Evolutionary conservation across 1,284 basidiomycete genomes (phyloP), one percentile per base, ranked within the genome.

Genomic region (Dichomitus squalens): DNA sequence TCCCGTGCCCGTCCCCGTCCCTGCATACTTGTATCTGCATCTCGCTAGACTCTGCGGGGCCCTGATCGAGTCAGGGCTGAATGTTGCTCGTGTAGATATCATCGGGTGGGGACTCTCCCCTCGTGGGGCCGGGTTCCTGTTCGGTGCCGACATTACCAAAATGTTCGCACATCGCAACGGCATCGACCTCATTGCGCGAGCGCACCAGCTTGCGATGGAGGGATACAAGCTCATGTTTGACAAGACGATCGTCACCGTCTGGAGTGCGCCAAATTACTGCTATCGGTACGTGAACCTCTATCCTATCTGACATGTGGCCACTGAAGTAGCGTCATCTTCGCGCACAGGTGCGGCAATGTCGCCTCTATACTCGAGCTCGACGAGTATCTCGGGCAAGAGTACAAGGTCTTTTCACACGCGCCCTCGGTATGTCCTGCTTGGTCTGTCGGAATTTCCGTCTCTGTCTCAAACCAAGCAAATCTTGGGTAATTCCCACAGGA

Each of bases 211-310:
- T 23, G 96, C 96, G 3, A 96, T 98, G 90, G 96, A 99, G 73
- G 96, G 96, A 4, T 98, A 93, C 79, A 98, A 98, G 76, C 83
- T 96, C 72, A 98, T 98, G 95, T 98, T 98, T 67, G 95, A 98
- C 72, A 81, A 86, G 58, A 90, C 88, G 36, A 96, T 99, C 65
- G 97, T 99, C 9, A 99, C 97, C 1, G 96, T 99, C 20, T 99
- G 96, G 96, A 95, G 92, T 68, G 97, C 96, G 1, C 96, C 96
- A 3, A 99, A 98, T 74, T 99, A 99, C 72, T 99, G 96, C 75
- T 98, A 99, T 75, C 80, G 95, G 89, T 95, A 62, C 55, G 86
- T 79, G 31, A n/a, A 14, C 38, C 18, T 12, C 20, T 35, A 12
- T 23, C 4, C 16, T n/a, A n/a, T n/a, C n/a, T n/a, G 41, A 41